Evolutionary conservation across 2,329 filamentous ascomycete genomes (phyloP), one percentile per base, ranked within the genome.

Genomic region (Fusarium fujikuroi): DNA sequence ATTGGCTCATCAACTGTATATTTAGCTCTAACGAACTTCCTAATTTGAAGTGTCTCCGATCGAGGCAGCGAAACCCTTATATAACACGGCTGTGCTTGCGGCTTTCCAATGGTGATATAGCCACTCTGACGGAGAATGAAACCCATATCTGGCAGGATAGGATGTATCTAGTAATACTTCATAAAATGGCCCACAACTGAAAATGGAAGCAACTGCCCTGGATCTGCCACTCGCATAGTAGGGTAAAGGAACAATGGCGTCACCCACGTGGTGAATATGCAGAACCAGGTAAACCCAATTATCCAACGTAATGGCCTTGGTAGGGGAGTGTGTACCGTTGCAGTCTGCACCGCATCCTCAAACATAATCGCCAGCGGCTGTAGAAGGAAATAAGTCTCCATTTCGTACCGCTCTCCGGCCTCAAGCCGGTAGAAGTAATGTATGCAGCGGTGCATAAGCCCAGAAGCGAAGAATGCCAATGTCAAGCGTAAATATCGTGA

Each of bases 401-500:
- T 36, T 0, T 32, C 34, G 19, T 47, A 60, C 5, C 5, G 5
- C 2, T 66, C 50, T 4, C 36, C 53, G 2, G 46, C 9, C 10
- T n/a, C 23, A 1, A 53, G 18, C 2, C 14, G 18, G 16, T 43
- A 67, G 9, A 67, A 23, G 10, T 66, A n/a, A 10, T 32, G n/a
- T 3, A 66, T 2, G 16, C 28, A 60, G 2, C 59, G 65, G 5
- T 67, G 65, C 46, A 67, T 54, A 1, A 53, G 14, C 0, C 30
- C 65, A 3, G 62, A 67, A 5, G 21, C 1, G 0, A 66, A n/a
- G 12, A 67, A 67, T 0, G 53, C 4, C 1, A 67, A 21, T 18
- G 18, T 28, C 3, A 67, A 40, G 2, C 65, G 65, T 4, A 8
- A 18, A 14, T 67, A 67, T 37, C 62, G 53, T 0, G 62, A 67